Percentiles rank a stretch among this genome's conserved stretches.
These are phyloP conservation scores for Protomyces pachydermus DNA, from an alignment of 1,139 yeast species.

Conservation along the genomic window DNA sequence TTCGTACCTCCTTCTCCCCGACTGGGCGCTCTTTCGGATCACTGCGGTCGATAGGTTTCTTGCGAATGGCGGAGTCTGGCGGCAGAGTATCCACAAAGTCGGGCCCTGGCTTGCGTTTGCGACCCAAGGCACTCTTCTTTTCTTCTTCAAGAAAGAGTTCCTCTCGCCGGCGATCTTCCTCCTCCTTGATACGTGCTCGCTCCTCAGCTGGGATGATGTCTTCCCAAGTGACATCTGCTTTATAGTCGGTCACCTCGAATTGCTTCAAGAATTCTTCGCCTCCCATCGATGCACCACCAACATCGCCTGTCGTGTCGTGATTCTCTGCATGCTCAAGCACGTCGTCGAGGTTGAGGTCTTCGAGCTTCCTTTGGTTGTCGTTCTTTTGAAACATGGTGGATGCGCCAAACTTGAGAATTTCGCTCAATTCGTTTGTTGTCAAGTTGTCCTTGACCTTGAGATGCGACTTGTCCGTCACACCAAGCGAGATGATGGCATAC, in stretches of 20 bases:
- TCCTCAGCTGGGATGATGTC: constrained; percentile 97
- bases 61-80: constrained; percentile 41
- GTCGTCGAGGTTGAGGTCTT: constrained; percentile 91
- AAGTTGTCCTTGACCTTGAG: constrained; percentile 61
- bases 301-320: constrained; percentile 90
- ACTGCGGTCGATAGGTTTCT: constrained; percentile 40
- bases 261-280: constrained; percentile 97
- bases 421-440: constrained; percentile 75
- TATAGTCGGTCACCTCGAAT: constrained; percentile 96
- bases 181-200: constrained; percentile 78
- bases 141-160: constrained; percentile 85
- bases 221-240: constrained; percentile 98
- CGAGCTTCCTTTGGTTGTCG: constrained; percentile 90
- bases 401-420: constrained; percentile 95
- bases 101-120: constrained; percentile 33
- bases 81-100: constrained; percentile 31
- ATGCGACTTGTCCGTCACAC: constrained; percentile 69
- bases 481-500: constrained; percentile 92
- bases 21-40: constrained; percentile 42
- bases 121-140: constrained; percentile 59
- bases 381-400: constrained; percentile 93
- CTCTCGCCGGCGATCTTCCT: constrained; percentile 79
- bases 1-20: constrained; percentile 82
- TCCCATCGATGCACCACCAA: constrained; percentile 94
- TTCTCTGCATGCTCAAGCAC: constrained; percentile 96